phyloP scores from a whole-genome alignment of 2,329 filamentous ascomycete genomes.

The Mariannaea sp. region DNA sequence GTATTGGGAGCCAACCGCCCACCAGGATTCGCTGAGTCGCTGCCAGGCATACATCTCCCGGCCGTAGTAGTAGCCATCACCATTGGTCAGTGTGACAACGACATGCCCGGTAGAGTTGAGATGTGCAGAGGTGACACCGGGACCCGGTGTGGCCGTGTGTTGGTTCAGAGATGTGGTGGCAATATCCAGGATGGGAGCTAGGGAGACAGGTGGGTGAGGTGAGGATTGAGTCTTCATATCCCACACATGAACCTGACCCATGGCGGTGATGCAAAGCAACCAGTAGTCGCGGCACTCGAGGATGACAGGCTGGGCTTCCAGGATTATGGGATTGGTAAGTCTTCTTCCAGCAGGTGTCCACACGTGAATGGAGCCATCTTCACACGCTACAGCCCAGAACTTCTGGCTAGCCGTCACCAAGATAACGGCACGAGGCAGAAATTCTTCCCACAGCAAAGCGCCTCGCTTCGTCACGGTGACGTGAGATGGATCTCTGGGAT shows the following conservation, averaged over 20 bases:
- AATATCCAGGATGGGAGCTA: constrained; percentile 86
- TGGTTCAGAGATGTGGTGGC: constrained; percentile 78
- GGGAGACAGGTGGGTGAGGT: constrained; percentile 85
- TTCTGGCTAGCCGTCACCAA: constrained; percentile 86
- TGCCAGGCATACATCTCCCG: constrained; percentile 90
- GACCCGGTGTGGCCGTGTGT: constrained; percentile 74
- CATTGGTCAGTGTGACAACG: constrained; percentile 89
- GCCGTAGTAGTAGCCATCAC: constrained; percentile 91
- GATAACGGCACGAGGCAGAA: constrained; percentile 83
- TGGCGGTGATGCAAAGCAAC: constrained; percentile 86
- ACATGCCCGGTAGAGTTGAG: constrained; percentile 87
- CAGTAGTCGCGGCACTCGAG: constrained; percentile 88
- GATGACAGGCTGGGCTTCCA: constrained; percentile 93
- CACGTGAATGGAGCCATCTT: constrained; percentile 86
- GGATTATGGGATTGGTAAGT: constrained; percentile 79
- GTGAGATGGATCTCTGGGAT: constrained; percentile 78
- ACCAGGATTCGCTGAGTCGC: constrained; percentile 95
- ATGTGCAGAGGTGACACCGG: constrained; percentile 87
- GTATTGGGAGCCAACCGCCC: constrained; percentile 96
- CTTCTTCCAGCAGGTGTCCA: constrained; percentile 93
- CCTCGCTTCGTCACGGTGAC: constrained; percentile 83
- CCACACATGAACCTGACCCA: constrained; percentile 92
- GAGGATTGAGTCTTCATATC: constrained; percentile 82
- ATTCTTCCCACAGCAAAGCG: constrained; percentile 89
- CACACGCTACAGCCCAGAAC: constrained; percentile 92